These are phyloP conservation scores for Fusarium miscanthi DNA, from an alignment of 2,329 filamentous ascomycete species.

Conservation along the genomic window DNA sequence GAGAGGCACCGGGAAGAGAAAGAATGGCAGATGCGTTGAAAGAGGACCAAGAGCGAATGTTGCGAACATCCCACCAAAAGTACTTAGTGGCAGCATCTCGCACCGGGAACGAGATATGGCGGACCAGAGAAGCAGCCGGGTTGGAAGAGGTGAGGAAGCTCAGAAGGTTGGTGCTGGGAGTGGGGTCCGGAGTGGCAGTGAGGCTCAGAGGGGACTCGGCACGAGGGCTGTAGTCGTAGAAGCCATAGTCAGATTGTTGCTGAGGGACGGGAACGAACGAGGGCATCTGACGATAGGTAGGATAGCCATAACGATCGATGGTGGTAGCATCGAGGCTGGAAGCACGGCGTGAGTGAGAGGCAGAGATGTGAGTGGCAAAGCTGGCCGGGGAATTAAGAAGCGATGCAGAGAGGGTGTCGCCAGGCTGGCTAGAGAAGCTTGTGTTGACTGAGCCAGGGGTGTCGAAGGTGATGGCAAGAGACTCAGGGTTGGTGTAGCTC, in stretches of 20 bases:
- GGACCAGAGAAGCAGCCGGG: slow-evolving; percentile 84
- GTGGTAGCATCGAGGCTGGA: slow-evolving; percentile 75
- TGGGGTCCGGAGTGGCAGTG: slow-evolving; percentile 56
- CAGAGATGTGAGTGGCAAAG: slow-evolving; percentile 57
- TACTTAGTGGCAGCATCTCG: slow-evolving; percentile 78
- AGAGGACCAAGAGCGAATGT: slow-evolving; percentile 82
- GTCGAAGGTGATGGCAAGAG: slow-evolving; percentile 55
- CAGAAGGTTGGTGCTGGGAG: slow-evolving; percentile 75
- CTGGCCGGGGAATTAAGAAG: slow-evolving; percentile 75
- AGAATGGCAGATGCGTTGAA: slow-evolving; percentile 81
- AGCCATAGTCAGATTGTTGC: slow-evolving; percentile 56
- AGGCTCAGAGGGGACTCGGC: slow-evolving; percentile 58
- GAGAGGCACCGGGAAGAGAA: slow-evolving; percentile 76
- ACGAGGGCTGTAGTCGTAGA: slow-evolving; percentile 58
- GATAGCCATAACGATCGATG: slow-evolving; percentile 79
- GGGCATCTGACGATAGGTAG: slow-evolving; percentile 84
- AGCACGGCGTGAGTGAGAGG: slow-evolving; percentile 61
- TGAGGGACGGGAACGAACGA: slow-evolving; percentile 46
- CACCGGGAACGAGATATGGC: slow-evolving; percentile 76
- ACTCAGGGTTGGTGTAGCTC: slow-evolving; percentile 72
- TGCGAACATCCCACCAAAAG: slow-evolving; percentile 97
- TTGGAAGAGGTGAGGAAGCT: slow-evolving; percentile 83
- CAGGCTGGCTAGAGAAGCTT: slow-evolving; percentile 53
- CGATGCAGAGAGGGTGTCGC: slow-evolving; percentile 52
- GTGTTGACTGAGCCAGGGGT: slow-evolving; percentile 47